A percentile compares a stretch with the other conserved stretches of the same genome.
These are phyloP conservation scores for Pestalotiopsis sp. DNA, from an alignment of 2,329 filamentous ascomycete species.

Conservation along the genomic window DNA sequence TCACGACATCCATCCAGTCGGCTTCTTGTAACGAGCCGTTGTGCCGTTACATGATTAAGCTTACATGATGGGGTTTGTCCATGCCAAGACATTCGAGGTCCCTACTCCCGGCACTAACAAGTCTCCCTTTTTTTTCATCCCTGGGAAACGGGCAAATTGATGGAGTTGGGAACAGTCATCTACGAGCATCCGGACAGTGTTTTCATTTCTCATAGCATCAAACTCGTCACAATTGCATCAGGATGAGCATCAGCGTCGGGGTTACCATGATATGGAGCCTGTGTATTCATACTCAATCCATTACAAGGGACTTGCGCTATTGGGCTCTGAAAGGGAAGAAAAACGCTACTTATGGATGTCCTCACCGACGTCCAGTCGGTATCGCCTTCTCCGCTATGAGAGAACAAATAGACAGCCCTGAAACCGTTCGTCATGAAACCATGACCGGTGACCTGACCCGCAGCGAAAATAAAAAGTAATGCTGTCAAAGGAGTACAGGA, in stretches of 20 bases:
- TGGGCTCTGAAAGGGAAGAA: neutral
- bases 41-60: too few relatives aligned
- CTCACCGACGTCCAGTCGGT: conserved; percentile 13
- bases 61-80: too few relatives aligned
- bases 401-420: neutral
- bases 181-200: neutral
- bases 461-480: neutral
- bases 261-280: neutral
- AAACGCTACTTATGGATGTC: neutral
- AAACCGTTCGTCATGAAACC: neutral
- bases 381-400: neutral
- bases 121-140: too few relatives aligned
- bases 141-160: too few relatives aligned
- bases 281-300: conserved; percentile 9
- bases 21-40: too few relatives aligned
- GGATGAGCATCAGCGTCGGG: neutral
- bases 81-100: too few relatives aligned
- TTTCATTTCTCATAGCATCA: neutral
- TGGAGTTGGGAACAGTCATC: too few relatives aligned
- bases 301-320: neutral
- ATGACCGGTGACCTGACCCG: neutral
- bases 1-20: too few relatives aligned
- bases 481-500: neutral
- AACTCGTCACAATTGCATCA: neutral
- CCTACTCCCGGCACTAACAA: too few relatives aligned